Conservation (phyloP, 345 rosid genomes). For the Hypericum perforatum region DNA sequence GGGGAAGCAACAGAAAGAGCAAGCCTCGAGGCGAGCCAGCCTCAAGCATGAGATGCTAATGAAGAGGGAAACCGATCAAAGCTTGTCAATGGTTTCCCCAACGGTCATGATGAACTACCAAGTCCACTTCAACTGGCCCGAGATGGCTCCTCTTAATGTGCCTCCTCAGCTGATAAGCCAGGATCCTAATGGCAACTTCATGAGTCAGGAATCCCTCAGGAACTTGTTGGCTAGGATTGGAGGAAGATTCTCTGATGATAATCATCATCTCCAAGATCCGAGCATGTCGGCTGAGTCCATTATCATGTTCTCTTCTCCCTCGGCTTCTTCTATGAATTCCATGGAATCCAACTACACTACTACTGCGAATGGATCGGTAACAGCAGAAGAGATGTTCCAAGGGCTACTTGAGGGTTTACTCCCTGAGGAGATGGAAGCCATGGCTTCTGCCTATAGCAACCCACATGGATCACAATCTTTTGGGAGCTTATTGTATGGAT, state of each 20-base stretch:
- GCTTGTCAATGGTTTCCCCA: conserved; percentile 8
- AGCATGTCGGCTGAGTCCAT: conserved; percentile 8
- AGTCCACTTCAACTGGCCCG: conserved; percentile 22
- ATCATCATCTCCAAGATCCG: conserved; percentile 11
- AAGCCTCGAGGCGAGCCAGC: conserved; percentile 23
- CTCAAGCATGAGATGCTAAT: conserved; percentile 36
- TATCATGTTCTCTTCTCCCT: conserved; percentile 21
- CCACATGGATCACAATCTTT: conserved; percentile 10
- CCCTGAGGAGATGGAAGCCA: conserved; percentile 13
- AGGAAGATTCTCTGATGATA: conserved; percentile 28
- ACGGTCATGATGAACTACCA: conserved; percentile 11
- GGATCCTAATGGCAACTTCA: conserved; percentile 5
- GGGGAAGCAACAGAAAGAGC: conserved; percentile 50
- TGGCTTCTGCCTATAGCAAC: conserved; percentile 9
- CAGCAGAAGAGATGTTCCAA: conserved; percentile 21
- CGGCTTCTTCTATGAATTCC: conserved; percentile 13
- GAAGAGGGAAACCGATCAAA: conserved; percentile 28
- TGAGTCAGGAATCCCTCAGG: conserved; percentile 33
- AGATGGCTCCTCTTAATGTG: conserved; percentile 10
- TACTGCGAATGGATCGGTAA: conserved; percentile 7
- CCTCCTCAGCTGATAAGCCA: conserved; percentile 1
- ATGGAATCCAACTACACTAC: conserved; percentile 17
- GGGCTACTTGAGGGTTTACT: conserved; percentile 20
- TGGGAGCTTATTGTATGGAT: conserved; percentile 21
- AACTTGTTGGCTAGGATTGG: conserved; percentile 30